Evolutionary conservation across 1,284 basidiomycete species (phyloP), one percentile per base, ranked within the genome.

Genomic region (Puccinia novopanici): DNA sequence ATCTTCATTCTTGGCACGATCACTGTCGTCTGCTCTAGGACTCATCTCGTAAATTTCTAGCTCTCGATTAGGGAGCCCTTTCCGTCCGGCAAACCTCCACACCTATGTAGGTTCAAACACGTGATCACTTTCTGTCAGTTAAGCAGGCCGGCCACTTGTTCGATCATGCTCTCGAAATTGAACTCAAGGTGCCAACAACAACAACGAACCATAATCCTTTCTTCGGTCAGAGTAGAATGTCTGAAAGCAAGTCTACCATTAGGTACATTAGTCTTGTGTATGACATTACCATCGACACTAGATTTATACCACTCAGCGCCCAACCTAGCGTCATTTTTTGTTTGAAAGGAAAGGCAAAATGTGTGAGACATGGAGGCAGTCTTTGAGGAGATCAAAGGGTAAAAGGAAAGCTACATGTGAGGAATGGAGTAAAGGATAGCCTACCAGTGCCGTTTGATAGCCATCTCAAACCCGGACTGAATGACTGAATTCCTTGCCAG

Each of bases 391-490:
- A 22, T n/a, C 17, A 30, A 37, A 22, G 50, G 48, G 42, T 50
- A 34, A 34, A 34, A 34, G 34, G 34, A 34, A 34, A 34, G 34
- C 34, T 34, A 2, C 4, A 34, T 34, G 34, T 34, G 34, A 54
- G 50, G 10, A 19, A 82, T 78, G 45, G n/a, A 12, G 40, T 22
- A 54, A n/a, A 45, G 50, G 4, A 34, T 34, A 0, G 96, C 85
- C 27, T 84, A 82, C 85, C 97, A 99, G 86, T 98, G 97, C 19
- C 94, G 91, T 87, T 99, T 99, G 84, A 98, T 87, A 86, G 97
- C 93, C 94, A 98, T 98, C 87, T 99, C 97, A 87, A 98, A 99
- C 0, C 97, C 97, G 83, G 93, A 95, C 86, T 99, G 97, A 75
- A 94, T 88, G 50, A 98, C 96, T 1, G 93, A 95, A 87, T 98